Percentiles rank a stretch among this genome's conserved stretches.
Conservation (phyloP, 2,329 filamentous ascomycete species). For the Hymenoscyphus scutula region DNA sequence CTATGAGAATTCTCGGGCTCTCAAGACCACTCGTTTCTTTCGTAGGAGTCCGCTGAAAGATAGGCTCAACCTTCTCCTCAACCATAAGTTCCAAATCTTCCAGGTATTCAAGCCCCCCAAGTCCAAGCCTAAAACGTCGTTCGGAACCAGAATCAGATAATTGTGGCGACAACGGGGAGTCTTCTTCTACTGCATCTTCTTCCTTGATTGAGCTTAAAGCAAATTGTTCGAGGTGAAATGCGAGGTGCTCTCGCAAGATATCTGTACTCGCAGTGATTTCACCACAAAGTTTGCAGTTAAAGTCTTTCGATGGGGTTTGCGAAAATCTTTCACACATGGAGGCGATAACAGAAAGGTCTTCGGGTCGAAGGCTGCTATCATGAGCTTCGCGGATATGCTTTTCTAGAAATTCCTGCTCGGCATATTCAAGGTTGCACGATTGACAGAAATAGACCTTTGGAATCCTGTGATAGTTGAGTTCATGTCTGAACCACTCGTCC, state of each 20-base stretch:
- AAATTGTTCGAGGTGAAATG: background rate
- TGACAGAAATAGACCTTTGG: slow-evolving; percentile 1
- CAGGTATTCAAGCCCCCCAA: background rate
- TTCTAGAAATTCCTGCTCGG: background rate
- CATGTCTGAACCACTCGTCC: slow-evolving; percentile 2
- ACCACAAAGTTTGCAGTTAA: background rate
- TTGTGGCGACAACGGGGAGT: background rate
- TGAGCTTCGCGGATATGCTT: background rate
- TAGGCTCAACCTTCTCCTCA: background rate
- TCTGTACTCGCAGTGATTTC: background rate
- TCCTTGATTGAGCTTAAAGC: background rate
- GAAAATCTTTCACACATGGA: slow-evolving; percentile 1
- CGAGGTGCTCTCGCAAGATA: background rate
- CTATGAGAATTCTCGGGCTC: background rate
- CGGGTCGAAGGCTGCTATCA: background rate
- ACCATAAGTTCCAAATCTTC: background rate
- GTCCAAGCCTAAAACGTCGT: slow-evolving; percentile 3
- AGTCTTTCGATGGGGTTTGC: background rate
- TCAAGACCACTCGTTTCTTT: background rate
- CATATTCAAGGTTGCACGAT: background rate
- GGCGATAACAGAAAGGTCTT: background rate
- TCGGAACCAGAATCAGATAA: slow-evolving; percentile 1
- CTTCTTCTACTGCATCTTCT: background rate
- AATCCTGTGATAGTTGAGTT: background rate
- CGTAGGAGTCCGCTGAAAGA: background rate